Evolutionary conservation across 106 monocot genomes (phyloP).

Genomic region (Xerophyta viscosa): DNA sequence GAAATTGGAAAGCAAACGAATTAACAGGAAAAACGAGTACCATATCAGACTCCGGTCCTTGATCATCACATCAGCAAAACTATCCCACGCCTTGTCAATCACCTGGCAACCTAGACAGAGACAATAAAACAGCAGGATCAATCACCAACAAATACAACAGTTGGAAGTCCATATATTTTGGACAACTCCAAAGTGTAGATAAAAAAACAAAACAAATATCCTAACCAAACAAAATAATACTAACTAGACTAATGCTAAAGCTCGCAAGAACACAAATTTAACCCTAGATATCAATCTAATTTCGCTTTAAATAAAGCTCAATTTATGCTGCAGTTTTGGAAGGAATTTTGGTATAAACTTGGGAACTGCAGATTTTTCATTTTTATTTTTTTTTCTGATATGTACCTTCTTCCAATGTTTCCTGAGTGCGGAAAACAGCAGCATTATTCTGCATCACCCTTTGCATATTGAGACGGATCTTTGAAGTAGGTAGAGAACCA

Average conservation of each 20-base stretch:
- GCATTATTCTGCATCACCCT: slow-evolving; percentile 99
- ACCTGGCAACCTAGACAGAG: slow-evolving; percentile 51
- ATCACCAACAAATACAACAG: neutral
- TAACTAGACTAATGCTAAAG: no score
- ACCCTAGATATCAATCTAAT: no score
- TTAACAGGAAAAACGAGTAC: slow-evolving; percentile 18
- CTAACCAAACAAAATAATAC: no score
- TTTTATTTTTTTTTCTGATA: no score
- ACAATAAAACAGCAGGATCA: neutral
- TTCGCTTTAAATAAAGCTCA: no score
- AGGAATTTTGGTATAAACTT: no score
- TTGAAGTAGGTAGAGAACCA: slow-evolving; percentile 83
- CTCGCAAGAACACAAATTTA: no score
- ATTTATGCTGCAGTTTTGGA: no score
- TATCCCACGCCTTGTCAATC: slow-evolving; percentile 85
- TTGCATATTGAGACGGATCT: slow-evolving; percentile 95
- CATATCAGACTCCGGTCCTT: slow-evolving; percentile 81
- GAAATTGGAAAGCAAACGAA: neutral
- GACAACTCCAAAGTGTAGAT: no score
- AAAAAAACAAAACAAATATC: neutral
- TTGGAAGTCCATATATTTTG: no score
- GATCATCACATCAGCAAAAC: slow-evolving; percentile 74
- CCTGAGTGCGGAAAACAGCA: slow-evolving; percentile 95
- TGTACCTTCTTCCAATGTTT: slow-evolving; percentile 88
- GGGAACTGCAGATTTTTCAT: no score